Evolutionary conservation across 176 grass and related monocot species (phyloP).

Genomic region (Puya raimondii): DNA sequence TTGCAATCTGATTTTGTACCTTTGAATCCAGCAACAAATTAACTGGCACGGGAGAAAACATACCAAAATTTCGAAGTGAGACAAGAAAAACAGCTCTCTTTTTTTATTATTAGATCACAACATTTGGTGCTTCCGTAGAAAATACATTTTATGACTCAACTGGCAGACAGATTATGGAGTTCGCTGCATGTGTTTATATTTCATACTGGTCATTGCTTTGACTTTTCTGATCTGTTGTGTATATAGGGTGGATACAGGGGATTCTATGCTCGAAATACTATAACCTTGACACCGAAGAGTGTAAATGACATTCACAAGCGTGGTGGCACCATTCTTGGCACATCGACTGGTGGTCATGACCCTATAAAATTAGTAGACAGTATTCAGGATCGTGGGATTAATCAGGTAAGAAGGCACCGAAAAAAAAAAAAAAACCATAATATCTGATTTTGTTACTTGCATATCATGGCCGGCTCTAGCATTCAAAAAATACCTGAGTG

Average conservation of each 20-base stretch:
- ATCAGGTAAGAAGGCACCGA: slow-evolving; percentile 50
- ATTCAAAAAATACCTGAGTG: neutral
- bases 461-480: too few relatives aligned
- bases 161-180: neutral
- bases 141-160: too few relatives aligned
- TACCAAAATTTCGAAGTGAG: too few relatives aligned
- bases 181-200: neutral
- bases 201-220: neutral
- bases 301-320: slow-evolving; percentile 96
- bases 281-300: slow-evolving; percentile 76
- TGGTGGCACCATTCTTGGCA: slow-evolving; percentile 84
- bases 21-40: too few relatives aligned
- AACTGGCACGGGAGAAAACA: too few relatives aligned
- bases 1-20: neutral
- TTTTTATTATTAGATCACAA: too few relatives aligned
- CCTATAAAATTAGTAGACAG: slow-evolving; percentile 87
- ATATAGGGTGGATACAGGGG: slow-evolving; percentile 91
- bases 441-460: neutral
- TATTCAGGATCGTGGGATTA: slow-evolving; percentile 95
- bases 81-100: too few relatives aligned
- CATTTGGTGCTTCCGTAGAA: too few relatives aligned
- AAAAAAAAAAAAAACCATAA: neutral
- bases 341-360: slow-evolving; percentile 90
- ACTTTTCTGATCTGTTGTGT: neutral
- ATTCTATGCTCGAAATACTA: slow-evolving; percentile 89